Evolutionary conservation across 2,329 filamentous ascomycete genomes (phyloP).

Genomic region (Claviceps pazoutovae): DNA sequence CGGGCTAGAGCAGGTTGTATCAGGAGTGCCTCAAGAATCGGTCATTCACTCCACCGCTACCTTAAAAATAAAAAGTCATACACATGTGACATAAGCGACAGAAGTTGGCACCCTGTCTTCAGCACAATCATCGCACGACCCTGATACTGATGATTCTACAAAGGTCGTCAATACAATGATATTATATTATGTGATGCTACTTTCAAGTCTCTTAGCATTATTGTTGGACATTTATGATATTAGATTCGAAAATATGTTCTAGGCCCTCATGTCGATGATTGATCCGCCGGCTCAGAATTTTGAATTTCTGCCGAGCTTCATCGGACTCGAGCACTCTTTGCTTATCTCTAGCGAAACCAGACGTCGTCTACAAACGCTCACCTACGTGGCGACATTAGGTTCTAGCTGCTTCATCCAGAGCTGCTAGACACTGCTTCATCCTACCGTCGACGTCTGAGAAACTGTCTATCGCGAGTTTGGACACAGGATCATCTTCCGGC

Average conservation of each 20-base stretch:
- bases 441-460: conserved; percentile 16
- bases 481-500: conserved; percentile 29
- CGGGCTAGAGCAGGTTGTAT: not conserved
- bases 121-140: not conserved
- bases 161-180: not conserved
- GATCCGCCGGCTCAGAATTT: not conserved
- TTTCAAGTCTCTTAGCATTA: not conserved
- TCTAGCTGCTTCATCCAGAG: not conserved
- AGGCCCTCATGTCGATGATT: not conserved
- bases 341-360: not conserved
- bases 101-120: not conserved
- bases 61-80: not conserved
- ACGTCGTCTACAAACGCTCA: not conserved
- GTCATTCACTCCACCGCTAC: not conserved
- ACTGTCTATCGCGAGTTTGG: conserved; percentile 20
- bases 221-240: not conserved
- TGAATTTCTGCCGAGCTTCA: not conserved
- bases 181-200: not conserved
- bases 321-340: not conserved
- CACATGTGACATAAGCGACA: not conserved
- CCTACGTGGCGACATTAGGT: not conserved
- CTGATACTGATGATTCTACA: not conserved
- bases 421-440: conserved; percentile 5
- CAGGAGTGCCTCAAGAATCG: not conserved
- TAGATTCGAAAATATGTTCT: not conserved